Conservation (phyloP, 352 stramenopile genomes). For the Thraustochytrium striatum region DNA sequence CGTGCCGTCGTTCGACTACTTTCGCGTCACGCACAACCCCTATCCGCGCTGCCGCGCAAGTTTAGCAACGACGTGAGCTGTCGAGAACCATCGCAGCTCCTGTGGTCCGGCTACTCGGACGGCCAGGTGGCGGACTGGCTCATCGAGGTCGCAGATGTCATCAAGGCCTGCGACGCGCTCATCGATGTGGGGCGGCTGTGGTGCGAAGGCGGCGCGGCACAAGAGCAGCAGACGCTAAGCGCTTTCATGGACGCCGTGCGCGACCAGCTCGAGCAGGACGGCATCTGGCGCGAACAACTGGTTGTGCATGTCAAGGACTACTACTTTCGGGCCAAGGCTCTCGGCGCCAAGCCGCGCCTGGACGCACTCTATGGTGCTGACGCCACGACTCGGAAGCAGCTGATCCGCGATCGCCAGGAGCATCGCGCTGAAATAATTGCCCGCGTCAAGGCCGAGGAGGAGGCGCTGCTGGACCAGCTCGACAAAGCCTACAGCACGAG, state of each 20-base stretch:
- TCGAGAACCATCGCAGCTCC: neutral
- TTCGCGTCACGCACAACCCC: constrained; percentile 40
- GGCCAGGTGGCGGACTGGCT: constrained; percentile 24
- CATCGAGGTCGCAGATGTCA: neutral
- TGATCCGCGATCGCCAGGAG: neutral
- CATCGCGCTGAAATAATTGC: neutral
- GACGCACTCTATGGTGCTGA: constrained; percentile 2
- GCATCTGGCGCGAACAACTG: constrained; percentile 26
- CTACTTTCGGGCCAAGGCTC: constrained; percentile 13
- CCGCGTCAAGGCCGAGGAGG: neutral
- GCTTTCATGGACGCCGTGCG: neutral
- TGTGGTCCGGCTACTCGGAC: constrained; percentile 43
- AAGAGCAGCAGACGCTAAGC: neutral
- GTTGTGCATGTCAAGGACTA: constrained; percentile 18
- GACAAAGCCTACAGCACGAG: no score
- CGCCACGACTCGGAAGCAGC: neutral
- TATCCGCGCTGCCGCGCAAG: neutral
- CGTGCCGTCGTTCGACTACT: neutral
- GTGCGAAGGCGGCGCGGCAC: neutral
- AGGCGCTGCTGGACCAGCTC: no score
- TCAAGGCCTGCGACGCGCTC: neutral
- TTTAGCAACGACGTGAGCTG: constrained; percentile 18
- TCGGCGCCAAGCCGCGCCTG: neutral
- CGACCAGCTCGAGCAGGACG: neutral
- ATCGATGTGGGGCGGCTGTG: constrained; percentile 14